A percentile compares a stretch with the other conserved stretches of the same genome.
Evolutionary conservation across 2,329 filamentous ascomycete genomes (phyloP).

Genomic region (Colletotrichum lupini): DNA sequence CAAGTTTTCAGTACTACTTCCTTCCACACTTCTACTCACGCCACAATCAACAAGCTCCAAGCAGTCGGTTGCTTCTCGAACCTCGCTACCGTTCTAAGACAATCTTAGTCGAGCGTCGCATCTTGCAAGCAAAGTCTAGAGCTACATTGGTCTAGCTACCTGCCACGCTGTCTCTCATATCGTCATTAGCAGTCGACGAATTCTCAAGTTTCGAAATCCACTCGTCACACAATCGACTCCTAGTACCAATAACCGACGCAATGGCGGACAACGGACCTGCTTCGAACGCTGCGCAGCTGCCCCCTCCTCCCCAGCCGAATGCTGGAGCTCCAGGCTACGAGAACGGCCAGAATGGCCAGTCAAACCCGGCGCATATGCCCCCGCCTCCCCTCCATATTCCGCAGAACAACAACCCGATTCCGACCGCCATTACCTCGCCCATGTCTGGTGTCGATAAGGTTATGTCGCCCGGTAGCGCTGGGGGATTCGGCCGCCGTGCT

Average conservation of each 20-base stretch:
- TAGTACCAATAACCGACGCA: constrained; percentile 41
- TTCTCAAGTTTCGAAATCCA: constrained; percentile 7
- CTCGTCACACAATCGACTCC: constrained; percentile 8
- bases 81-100: neutral
- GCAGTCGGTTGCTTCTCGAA: constrained; percentile 2
- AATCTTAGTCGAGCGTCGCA: neutral
- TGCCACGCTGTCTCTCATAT: constrained; percentile 32
- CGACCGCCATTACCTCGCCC: constrained; percentile 90
- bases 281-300: constrained; percentile 72
- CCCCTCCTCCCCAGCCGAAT: constrained; percentile 75
- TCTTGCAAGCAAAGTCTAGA: constrained; percentile 8
- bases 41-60: constrained; percentile 14
- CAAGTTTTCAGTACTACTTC: constrained; percentile 7
- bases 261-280: constrained; percentile 84
- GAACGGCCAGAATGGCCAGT: constrained; percentile 76
- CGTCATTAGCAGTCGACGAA: constrained; percentile 20
- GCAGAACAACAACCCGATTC: constrained; percentile 95
- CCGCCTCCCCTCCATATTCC: constrained; percentile 94
- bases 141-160: constrained; percentile 23
- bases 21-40: constrained; percentile 17
- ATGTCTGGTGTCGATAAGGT: constrained; percentile 77
- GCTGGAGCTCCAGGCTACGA: constrained; percentile 82
- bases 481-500: constrained; percentile 85
- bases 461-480: constrained; percentile 87
- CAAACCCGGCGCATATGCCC: constrained; percentile 82